Percentiles rank a stretch among this genome's conserved stretches.
These are phyloP conservation scores for Cetraspora pellucida DNA, from an alignment of 192 early-diverging fungal species.

Conservation along the genomic window DNA sequence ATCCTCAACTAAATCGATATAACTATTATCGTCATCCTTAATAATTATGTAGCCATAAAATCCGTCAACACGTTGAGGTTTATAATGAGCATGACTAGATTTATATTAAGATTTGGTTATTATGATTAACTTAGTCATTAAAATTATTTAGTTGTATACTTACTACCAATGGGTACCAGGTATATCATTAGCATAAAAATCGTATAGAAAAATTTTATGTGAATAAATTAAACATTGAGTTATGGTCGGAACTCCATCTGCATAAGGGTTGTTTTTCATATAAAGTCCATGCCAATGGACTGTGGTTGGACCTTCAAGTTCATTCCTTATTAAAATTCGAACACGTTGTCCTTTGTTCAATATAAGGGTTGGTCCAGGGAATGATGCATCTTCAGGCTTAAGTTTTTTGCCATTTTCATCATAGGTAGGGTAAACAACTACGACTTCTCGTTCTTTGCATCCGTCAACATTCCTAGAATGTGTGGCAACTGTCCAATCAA, in stretches of 20 bases:
- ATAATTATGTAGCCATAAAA: slow-evolving; percentile 64
- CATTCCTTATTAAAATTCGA: slow-evolving; percentile 44
- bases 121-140: too few species aligned
- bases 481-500: too few species aligned
- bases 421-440: too few species aligned
- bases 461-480: too few species aligned
- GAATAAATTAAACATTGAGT: slow-evolving; percentile 70
- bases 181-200: slow-evolving; percentile 59
- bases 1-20: background rate
- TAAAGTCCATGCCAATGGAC: slow-evolving; percentile 69
- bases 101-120: too few species aligned
- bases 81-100: slow-evolving; percentile 65
- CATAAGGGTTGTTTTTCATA: slow-evolving; percentile 58
- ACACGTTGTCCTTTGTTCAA: slow-evolving; percentile 48
- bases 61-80: slow-evolving; percentile 68
- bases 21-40: background rate
- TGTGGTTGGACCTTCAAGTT: slow-evolving; percentile 50
- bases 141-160: slow-evolving; percentile 41
- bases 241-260: slow-evolving; percentile 60
- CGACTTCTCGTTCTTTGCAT: too few species aligned
- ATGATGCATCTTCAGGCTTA: too few species aligned
- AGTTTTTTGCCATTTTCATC: too few species aligned
- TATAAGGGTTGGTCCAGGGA: slow-evolving; percentile 41
- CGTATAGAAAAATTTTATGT: slow-evolving; percentile 32
- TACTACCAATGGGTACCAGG: slow-evolving; percentile 58